phyloP scores from a whole-genome alignment of 2,329 filamentous ascomycete species.

The Corynespora cassiicola region DNA sequence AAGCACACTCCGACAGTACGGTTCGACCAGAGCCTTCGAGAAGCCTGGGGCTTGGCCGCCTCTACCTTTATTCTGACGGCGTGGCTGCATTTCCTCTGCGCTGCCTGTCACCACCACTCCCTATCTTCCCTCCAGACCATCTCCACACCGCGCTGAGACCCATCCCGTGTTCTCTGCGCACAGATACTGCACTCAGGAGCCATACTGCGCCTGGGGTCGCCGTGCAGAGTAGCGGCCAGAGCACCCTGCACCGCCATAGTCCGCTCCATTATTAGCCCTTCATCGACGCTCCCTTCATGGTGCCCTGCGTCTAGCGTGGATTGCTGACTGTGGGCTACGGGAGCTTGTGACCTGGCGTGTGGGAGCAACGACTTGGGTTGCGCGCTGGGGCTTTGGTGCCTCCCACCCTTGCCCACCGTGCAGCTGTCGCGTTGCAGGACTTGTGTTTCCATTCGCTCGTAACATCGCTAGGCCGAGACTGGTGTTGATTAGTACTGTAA shows the following conservation, averaged over 20 bases:
- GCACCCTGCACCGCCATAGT: slow-evolving; percentile 10
- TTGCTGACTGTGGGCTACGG: slow-evolving; percentile 13
- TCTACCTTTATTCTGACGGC: slow-evolving; percentile 8
- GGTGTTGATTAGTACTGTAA: slow-evolving; percentile 1
- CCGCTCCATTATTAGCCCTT: slow-evolving; percentile 5
- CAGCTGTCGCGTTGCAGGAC: slow-evolving; percentile 14
- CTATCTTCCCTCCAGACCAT: not conserved
- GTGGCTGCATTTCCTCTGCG: slow-evolving; percentile 4
- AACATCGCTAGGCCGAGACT: slow-evolving; percentile 7
- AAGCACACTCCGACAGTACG: slow-evolving; percentile 12
- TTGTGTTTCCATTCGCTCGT: slow-evolving; percentile 3
- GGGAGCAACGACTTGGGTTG: slow-evolving; percentile 11
- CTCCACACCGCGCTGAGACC: not conserved
- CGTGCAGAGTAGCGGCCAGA: slow-evolving; percentile 24
- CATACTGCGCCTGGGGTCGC: slow-evolving; percentile 25
- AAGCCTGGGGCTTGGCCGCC: slow-evolving; percentile 6
- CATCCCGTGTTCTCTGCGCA: slow-evolving; percentile 10
- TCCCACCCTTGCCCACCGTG: slow-evolving; percentile 10
- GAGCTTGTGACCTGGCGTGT: slow-evolving; percentile 14
- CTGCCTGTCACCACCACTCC: not conserved
- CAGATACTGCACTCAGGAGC: slow-evolving; percentile 14
- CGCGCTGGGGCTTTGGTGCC: slow-evolving; percentile 13
- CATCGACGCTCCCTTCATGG: slow-evolving; percentile 8
- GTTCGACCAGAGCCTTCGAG: slow-evolving; percentile 15
- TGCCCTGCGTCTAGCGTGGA: slow-evolving; percentile 14